These are phyloP conservation scores for Aquilaria sinensis DNA, from an alignment of 345 rosid genomes.

Conservation along the genomic window DNA sequence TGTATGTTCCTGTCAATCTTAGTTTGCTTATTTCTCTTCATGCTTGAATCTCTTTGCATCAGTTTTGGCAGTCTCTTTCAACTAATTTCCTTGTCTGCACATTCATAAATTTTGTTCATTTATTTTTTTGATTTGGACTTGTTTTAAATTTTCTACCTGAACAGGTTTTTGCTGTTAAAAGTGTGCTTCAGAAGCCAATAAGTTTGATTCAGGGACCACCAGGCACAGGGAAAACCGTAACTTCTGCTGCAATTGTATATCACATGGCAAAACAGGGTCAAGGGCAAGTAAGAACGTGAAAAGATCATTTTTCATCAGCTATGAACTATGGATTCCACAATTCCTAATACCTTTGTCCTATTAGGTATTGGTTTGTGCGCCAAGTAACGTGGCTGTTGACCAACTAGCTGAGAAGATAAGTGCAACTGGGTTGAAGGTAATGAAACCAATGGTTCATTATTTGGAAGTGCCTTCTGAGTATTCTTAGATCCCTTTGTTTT, in stretches of 20 bases:
- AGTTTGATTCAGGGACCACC: conserved; percentile 99
- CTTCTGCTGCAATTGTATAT: conserved; percentile 98
- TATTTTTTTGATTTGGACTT: not conserved
- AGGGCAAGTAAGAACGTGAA: conserved; percentile 60
- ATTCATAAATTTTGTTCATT: too few species aligned
- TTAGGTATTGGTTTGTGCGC: conserved; percentile 98
- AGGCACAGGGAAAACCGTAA: conserved; percentile 99
- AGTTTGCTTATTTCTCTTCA: not conserved
- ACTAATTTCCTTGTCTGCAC: not conserved
- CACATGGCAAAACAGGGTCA: conserved; percentile 99
- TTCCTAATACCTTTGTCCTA: conserved; percentile 4
- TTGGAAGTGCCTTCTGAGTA: not conserved
- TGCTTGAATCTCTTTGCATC: not conserved
- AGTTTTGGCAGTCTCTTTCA: not conserved
- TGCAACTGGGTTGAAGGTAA: conserved; percentile 97
- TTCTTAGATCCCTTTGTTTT: too few species aligned
- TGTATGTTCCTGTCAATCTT: not conserved
- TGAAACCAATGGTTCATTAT: conserved; percentile 1
- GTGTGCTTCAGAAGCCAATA: conserved; percentile 96
- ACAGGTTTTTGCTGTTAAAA: conserved; percentile 96
- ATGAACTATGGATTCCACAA: too few species aligned
- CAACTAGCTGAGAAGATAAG: conserved; percentile 99
- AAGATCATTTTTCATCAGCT: not conserved
- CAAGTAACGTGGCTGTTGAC: conserved; percentile 99
- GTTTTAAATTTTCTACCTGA: conserved; percentile 7